Base-by-base conservation (phyloP, 2,329 filamentous ascomycete species). In the Fusarium drepaniforme region DNA sequence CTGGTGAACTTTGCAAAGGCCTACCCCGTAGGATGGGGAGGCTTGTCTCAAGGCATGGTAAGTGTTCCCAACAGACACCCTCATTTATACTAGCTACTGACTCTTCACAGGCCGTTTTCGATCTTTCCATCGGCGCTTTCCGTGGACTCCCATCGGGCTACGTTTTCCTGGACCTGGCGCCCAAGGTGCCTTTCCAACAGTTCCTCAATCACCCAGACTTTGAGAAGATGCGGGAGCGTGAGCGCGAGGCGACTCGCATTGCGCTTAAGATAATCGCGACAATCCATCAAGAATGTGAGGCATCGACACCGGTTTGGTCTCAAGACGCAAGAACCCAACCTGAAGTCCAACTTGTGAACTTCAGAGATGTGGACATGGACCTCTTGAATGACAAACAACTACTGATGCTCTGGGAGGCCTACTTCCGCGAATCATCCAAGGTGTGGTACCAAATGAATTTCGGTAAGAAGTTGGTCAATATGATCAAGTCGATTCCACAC, bases 31-130 rank as follows among this genome's bases (percentile, higher is more conserved):
- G 61, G 73, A 7, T 84, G 80, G 77, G 42, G 58, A 4, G 64
- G 76, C 2, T 25, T 83, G 5, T 71, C 74, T 8, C 66, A 61
- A 6, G 79, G 76, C 4, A 73, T 79, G 33, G 80, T 81, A 61
- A 62, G 78, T 73, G 28, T 12, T n/a, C 16, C 28, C 21, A 8
- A 30, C 7, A 53, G 25, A 42, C 16, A 9, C 9, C 11, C 23
- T 33, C 16, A 21, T 2, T 25, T 30, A 13, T 35, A 25, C 28
- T 11, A 63, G 67, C 12, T 49, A 23, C 18, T 64, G 16, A 57
- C 30, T n/a, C 37, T 13, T 23, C 38, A 35, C 23, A 82, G 80
- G 79, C 79, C 16, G 66, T 82, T 1, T 82, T 76, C 70, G 77
- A 83, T 18, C 78, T 80, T 30, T 57, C 70, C 2, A 71, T 72